Conservation (phyloP, 768 basidiomycete species). For the Gyrodon lividus region DNA sequence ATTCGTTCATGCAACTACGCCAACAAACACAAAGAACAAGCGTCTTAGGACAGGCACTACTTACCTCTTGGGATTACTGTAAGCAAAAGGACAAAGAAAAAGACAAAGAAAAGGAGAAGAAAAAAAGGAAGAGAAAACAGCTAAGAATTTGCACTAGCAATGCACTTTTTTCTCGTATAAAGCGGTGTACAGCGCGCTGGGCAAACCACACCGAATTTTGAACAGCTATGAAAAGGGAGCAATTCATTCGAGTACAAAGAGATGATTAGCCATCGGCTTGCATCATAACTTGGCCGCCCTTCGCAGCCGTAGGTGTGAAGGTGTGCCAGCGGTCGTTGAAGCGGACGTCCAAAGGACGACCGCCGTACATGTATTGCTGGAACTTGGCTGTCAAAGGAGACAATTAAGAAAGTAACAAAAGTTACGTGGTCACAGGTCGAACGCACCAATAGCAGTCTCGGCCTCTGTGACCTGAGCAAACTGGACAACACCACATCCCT, state of each 20-base stretch:
- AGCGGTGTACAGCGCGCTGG: background rate
- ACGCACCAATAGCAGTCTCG: conserved; percentile 86
- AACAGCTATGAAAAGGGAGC: background rate
- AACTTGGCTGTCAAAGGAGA: conserved; percentile 66
- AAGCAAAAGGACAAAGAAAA: background rate
- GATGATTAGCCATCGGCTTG: conserved; percentile 47
- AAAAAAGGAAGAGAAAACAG: background rate
- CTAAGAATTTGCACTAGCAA: background rate
- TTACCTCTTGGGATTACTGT: background rate
- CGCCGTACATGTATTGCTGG: conserved; percentile 94
- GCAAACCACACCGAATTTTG: background rate
- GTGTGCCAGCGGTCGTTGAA: conserved; percentile 97
- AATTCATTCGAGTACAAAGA: background rate
- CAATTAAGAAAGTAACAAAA: conserved; percentile 1
- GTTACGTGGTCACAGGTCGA: background rate
- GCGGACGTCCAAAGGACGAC: conserved; percentile 84
- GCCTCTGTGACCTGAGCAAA: conserved; percentile 86
- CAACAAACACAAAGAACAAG: background rate
- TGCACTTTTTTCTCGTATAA: background rate
- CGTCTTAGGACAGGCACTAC: background rate
- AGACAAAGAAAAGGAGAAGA: background rate
- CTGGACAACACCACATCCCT: conserved; percentile 95
- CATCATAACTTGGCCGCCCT: conserved; percentile 75
- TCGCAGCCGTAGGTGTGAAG: conserved; percentile 85
- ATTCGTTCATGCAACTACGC: conserved; percentile 5